Evolutionary conservation across 805 yeast genomes (phyloP).

Genomic region (Yarrowia hollandica): DNA sequence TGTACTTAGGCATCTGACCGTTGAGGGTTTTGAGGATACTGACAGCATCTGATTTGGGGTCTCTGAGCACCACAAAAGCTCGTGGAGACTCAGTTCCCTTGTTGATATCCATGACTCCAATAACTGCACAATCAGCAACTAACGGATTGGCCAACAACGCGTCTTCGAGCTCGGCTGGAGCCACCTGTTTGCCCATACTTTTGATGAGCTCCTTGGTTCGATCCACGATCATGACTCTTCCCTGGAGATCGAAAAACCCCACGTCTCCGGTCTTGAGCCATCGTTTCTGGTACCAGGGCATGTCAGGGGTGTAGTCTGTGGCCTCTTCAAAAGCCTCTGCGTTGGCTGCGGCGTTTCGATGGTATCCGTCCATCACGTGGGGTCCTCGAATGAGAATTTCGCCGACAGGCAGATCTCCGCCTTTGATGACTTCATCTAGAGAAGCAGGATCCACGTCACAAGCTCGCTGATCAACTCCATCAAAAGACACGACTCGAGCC

Average conservation of each 20-base stretch:
- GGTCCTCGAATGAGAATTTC: conserved; percentile 57
- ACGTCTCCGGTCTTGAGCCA: conserved; percentile 65
- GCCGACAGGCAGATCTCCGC: conserved; percentile 41
- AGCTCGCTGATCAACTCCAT: conserved; percentile 25
- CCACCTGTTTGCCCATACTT: conserved; percentile 67
- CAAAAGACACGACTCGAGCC: neutral
- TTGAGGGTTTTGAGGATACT: conserved; percentile 40
- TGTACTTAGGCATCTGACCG: conserved; percentile 42
- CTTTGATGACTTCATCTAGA: neutral
- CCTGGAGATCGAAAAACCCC: conserved; percentile 48
- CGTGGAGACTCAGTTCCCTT: conserved; percentile 68
- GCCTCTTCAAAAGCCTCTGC: conserved; percentile 47
- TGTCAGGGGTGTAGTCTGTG: neutral
- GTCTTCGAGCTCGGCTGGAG: conserved; percentile 93
- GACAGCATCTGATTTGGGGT: conserved; percentile 32
- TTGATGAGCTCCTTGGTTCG: conserved; percentile 44
- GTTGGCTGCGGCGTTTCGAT: conserved; percentile 51
- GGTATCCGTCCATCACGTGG: conserved; percentile 54
- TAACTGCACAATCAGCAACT: conserved; percentile 87
- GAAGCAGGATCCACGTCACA: neutral
- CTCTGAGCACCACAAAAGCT: conserved; percentile 39
- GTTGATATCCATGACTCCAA: conserved; percentile 63
- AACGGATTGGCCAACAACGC: conserved; percentile 70
- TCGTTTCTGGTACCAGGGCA: conserved; percentile 10
- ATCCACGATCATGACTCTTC: conserved; percentile 50